Conservation (phyloP, 148 eudicot genomes). For the Nyssa sinensis region DNA sequence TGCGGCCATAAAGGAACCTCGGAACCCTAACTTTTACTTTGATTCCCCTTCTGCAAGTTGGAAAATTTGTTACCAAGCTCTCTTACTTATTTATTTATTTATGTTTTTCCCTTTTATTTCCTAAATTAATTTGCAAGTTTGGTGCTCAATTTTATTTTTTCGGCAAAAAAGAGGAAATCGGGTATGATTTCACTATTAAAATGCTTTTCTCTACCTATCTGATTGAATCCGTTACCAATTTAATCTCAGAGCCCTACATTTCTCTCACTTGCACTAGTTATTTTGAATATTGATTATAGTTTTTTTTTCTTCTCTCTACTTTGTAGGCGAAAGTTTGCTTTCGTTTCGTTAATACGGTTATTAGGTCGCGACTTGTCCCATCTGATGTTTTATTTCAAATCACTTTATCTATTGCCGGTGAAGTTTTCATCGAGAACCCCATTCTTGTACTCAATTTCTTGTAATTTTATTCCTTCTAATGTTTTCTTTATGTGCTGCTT, state of each 20-base stretch:
- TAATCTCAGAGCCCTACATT: conserved; percentile 5
- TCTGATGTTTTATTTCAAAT: conserved; percentile 57
- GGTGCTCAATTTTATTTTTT: neutral
- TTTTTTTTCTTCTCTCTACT: conserved; percentile 7
- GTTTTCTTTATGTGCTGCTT: conserved; percentile 40
- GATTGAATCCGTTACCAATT: neutral
- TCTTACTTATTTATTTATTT: neutral
- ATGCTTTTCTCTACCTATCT: neutral
- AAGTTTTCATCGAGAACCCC: conserved; percentile 33
- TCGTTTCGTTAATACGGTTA: neutral
- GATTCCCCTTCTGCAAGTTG: neutral
- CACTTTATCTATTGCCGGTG: conserved; percentile 31
- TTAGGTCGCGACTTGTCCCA: conserved; percentile 17
- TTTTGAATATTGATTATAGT: neutral
- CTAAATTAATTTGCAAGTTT: neutral
- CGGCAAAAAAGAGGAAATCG: conserved; percentile 2
- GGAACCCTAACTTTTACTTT: neutral
- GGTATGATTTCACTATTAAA: conserved; percentile 7
- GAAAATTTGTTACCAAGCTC: conserved; percentile 7
- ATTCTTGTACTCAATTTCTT: conserved; percentile 45
- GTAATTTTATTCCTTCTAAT: conserved; percentile 35
- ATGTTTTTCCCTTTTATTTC: neutral
- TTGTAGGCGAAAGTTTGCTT: neutral
- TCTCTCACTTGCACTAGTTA: conserved; percentile 7
- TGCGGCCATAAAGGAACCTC: conserved; percentile 1